phyloP scores from a whole-genome alignment of 164 flowering plant genomes.

The Brasenia schreberi region DNA sequence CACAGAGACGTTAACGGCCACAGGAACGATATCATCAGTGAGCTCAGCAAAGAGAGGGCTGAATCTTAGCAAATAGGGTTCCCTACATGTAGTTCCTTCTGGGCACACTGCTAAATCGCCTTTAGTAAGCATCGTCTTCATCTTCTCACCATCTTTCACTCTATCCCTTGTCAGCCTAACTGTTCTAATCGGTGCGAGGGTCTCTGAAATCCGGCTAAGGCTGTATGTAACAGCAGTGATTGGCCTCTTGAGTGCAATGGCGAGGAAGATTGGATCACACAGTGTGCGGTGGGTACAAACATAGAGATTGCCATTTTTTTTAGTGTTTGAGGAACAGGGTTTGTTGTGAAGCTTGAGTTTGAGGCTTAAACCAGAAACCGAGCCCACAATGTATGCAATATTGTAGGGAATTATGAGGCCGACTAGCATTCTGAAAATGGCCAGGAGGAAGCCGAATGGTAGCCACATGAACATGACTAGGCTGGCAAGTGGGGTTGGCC shows the following conservation, averaged over 20 bases:
- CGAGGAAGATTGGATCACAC: conserved; percentile 24
- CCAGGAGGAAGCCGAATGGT: conserved; percentile 33
- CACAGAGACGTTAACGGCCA: conserved; percentile 16
- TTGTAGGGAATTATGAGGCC: conserved; percentile 18
- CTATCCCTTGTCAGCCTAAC: conserved; percentile 20
- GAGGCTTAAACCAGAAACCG: conserved; percentile 15
- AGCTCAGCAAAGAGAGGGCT: conserved; percentile 31
- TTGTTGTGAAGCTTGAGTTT: conserved; percentile 2
- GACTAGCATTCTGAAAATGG: conserved; percentile 12
- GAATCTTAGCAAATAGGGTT: conserved; percentile 28
- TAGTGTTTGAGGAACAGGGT: not conserved
- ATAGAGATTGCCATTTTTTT: conserved; percentile 22
- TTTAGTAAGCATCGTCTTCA: conserved; percentile 14
- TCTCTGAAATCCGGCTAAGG: conserved; percentile 16
- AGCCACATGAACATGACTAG: conserved; percentile 41
- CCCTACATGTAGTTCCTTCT: conserved; percentile 38
- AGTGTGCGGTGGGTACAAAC: conserved; percentile 59
- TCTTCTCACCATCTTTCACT: conserved; percentile 15
- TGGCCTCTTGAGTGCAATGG: conserved; percentile 6
- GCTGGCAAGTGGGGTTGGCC: conserved; percentile 29
- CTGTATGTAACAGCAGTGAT: conserved; percentile 21
- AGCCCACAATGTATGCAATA: conserved; percentile 5
- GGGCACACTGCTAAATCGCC: conserved; percentile 34
- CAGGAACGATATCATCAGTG: conserved; percentile 20
- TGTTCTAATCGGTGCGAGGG: conserved; percentile 23